Conservation (phyloP, 164 flowering plant genomes). For the Liriodendron chinense region DNA sequence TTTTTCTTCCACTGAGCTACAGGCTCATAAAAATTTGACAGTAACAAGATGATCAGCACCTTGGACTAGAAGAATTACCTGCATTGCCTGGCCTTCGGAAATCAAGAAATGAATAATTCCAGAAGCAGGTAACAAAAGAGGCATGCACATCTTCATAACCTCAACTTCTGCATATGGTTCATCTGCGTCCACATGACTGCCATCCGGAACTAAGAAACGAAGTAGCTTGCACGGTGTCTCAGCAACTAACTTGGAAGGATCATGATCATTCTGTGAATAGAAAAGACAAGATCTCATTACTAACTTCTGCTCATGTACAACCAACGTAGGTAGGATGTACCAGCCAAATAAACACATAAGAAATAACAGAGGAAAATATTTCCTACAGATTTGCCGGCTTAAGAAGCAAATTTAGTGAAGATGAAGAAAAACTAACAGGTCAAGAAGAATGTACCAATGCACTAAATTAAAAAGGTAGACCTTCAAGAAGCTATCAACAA, state of each 20-base stretch:
- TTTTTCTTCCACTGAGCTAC: too few species aligned
- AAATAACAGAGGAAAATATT: neutral
- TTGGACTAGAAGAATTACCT: slow-evolving; percentile 43
- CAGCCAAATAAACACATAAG: neutral
- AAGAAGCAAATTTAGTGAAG: neutral
- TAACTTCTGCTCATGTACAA: neutral
- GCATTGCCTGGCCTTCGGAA: slow-evolving; percentile 99
- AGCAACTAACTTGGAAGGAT: slow-evolving; percentile 96
- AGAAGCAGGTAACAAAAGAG: slow-evolving; percentile 96
- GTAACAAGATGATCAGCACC: neutral
- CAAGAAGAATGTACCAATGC: too few species aligned
- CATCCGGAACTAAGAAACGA: slow-evolving; percentile 76
- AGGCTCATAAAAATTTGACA: neutral
- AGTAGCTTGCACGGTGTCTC: slow-evolving; percentile 99
- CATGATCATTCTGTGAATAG: slow-evolving; percentile 85
- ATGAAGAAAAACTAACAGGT: neutral
- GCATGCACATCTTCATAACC: slow-evolving; percentile 99
- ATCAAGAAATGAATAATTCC: slow-evolving; percentile 76
- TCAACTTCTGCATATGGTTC: slow-evolving; percentile 98
- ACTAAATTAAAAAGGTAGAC: too few species aligned
- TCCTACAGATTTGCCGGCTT: neutral
- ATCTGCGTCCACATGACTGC: slow-evolving; percentile 89
- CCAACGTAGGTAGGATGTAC: neutral
- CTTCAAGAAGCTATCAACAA: too few species aligned
- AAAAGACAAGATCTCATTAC: slow-evolving; percentile 8